phyloP scores from a whole-genome alignment of 371 early-diverging fungal genomes.

The Massospora cicadina region DNA sequence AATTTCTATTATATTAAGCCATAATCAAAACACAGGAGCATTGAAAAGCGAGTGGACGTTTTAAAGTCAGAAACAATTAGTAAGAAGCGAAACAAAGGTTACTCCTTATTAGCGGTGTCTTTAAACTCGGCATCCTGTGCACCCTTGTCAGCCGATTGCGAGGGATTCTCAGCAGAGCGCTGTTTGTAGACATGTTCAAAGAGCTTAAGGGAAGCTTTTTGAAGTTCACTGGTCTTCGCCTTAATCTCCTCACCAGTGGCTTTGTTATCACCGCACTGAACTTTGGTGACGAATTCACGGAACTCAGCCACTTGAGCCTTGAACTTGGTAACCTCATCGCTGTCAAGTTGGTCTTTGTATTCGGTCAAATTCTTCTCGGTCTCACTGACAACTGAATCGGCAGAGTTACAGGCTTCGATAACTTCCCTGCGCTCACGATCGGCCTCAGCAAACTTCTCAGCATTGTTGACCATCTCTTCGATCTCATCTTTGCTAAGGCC shows the following conservation, averaged over 20 bases:
- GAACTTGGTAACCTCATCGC: constrained; percentile 62
- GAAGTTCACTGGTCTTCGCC: constrained; percentile 59
- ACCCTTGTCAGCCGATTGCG: not conserved
- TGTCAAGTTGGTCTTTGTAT: constrained; percentile 83
- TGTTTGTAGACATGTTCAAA: constrained; percentile 95
- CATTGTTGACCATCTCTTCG: constrained; percentile 89
- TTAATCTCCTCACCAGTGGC: constrained; percentile 49
- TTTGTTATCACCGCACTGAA: constrained; percentile 27
- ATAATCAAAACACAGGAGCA: too few species aligned
- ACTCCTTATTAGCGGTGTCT: constrained; percentile 12
- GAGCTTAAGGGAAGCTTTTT: constrained; percentile 74
- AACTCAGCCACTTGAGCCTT: constrained; percentile 55
- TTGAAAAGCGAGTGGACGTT: too few species aligned
- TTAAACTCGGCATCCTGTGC: constrained; percentile 13
- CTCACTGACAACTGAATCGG: constrained; percentile 76
- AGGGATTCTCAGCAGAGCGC: constrained; percentile 20
- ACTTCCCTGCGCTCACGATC: constrained; percentile 84
- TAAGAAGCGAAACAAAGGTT: too few species aligned
- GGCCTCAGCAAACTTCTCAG: constrained; percentile 75
- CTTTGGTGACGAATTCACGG: constrained; percentile 46
- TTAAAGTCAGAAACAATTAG: too few species aligned
- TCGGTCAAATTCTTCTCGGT: constrained; percentile 88
- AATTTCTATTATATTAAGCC: too few species aligned
- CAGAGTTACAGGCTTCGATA: constrained; percentile 85
- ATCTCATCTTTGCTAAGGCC: constrained; percentile 94